Conservation (phyloP, 2,329 filamentous ascomycete genomes). For the Aspergillus felis region DNA sequence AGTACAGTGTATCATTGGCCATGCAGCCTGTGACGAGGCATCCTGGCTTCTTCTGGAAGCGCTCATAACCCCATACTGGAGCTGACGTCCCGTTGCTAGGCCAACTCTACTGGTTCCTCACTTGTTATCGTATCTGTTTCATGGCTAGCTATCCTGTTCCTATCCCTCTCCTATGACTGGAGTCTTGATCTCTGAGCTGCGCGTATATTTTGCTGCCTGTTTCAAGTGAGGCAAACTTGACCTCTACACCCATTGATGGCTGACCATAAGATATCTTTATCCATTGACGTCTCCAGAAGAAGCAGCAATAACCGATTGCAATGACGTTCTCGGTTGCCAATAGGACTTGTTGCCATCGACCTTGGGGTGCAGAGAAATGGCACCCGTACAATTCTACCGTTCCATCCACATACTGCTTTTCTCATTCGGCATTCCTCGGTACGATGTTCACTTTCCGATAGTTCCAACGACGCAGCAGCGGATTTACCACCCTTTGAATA, state of each 20-base stretch:
- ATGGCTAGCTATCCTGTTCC: neutral
- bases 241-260: neutral
- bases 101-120: neutral
- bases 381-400: neutral
- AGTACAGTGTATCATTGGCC: neutral
- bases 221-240: neutral
- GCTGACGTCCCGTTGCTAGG: neutral
- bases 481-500: neutral
- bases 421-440: neutral
- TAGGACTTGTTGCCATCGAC: neutral
- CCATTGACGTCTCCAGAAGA: neutral
- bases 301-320: neutral
- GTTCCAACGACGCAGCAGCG: neutral
- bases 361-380: neutral
- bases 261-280: neutral
- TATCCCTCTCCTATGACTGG: neutral
- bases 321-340: neutral
- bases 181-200: neutral
- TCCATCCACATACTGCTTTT: neutral
- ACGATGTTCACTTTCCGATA: neutral
- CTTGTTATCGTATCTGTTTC: neutral
- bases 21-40: neutral
- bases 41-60: neutral
- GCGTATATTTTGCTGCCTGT: neutral
- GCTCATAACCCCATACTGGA: neutral